Base-by-base conservation (phyloP, 2,329 filamentous ascomycete species). In the Clarireedia sp. region DNA sequence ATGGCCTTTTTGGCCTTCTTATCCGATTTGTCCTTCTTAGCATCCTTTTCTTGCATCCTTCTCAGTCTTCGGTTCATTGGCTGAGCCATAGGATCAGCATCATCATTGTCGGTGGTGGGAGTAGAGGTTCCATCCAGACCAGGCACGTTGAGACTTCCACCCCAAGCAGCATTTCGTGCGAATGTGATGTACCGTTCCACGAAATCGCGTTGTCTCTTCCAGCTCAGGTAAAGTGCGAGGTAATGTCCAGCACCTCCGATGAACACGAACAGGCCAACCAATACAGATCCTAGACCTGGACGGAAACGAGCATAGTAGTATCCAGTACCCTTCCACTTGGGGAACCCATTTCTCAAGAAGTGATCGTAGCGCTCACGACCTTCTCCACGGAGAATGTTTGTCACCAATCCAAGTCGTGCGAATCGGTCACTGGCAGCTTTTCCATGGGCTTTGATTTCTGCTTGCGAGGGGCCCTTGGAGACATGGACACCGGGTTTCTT, bases 301-400 rank as follows among this genome's bases (percentile, higher is more conserved):
- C 94, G 83, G 79, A 92, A 96, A 56, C 94, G 85, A 66, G 84
- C 85, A 76, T 99, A 99, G 79, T 97, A 99, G 80, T 99, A 99
- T 60, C 94, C 92, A 45, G 92, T 96, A 57, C 94, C 94, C 75
- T 92, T 91, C 94, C 94, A 99, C 55, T 82, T 83, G 33, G 94
- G 94, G 75, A 99, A 99, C 59, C 94, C 94, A 72, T 97, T 90
- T 70, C 77, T 75, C 58, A 97, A 74, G 75, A 97, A 99, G 72
- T 96, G 87, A 70, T 99, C 92, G 73, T 99, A 99, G 60, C 94
- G 87, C 64, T 89, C 87, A 60, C 94, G 82, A 54, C 81, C 81
- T 3, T 87, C 76, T 1, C 92, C 90, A 64, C 88, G 85, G 51
- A 99, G 84, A 67, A 99, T 87, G 67, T 90, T 87, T 64, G 86